Evolutionary conservation across 2,329 filamentous ascomycete genomes (phyloP).

Genomic region (Penicillium sp.): DNA sequence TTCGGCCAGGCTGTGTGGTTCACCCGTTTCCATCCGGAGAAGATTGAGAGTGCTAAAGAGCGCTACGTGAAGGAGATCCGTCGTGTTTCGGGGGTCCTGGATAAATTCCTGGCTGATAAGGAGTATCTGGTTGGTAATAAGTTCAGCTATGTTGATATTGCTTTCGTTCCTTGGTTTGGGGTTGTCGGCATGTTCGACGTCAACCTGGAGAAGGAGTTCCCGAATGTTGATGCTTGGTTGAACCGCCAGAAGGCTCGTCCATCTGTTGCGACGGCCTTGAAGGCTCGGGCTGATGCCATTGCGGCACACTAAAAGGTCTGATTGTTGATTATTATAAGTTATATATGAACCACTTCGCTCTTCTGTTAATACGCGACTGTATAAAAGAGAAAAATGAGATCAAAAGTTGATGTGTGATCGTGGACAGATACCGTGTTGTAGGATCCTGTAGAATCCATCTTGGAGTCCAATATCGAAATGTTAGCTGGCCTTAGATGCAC

Average conservation of each 20-base stretch:
- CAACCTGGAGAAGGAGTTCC: conserved; percentile 40
- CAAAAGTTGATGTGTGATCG: background rate
- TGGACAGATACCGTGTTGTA: background rate
- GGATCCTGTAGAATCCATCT: background rate
- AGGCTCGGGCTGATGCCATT: conserved; percentile 24
- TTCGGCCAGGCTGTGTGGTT: conserved; percentile 58
- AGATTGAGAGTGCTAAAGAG: conserved; percentile 50
- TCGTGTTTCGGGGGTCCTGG: conserved; percentile 53
- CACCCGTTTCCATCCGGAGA: conserved; percentile 49
- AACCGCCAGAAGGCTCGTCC: conserved; percentile 36
- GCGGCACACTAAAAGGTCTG: conserved; percentile 1
- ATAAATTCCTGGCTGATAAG: conserved; percentile 45
- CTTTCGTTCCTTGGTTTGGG: conserved; percentile 48
- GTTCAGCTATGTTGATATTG: conserved; percentile 51
- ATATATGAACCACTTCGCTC: background rate
- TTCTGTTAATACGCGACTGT: background rate
- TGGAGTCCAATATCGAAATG: background rate
- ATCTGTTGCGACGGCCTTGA: conserved; percentile 33
- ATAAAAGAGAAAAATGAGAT: background rate
- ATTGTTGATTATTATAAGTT: background rate
- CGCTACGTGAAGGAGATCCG: conserved; percentile 55
- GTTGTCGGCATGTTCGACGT: conserved; percentile 18
- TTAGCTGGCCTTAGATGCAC: too few species aligned
- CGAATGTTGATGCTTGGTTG: conserved; percentile 40
- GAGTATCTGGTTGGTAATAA: conserved; percentile 53